Conservation (phyloP, 202 grass and related monocot genomes). For the Carex arenaria region DNA sequence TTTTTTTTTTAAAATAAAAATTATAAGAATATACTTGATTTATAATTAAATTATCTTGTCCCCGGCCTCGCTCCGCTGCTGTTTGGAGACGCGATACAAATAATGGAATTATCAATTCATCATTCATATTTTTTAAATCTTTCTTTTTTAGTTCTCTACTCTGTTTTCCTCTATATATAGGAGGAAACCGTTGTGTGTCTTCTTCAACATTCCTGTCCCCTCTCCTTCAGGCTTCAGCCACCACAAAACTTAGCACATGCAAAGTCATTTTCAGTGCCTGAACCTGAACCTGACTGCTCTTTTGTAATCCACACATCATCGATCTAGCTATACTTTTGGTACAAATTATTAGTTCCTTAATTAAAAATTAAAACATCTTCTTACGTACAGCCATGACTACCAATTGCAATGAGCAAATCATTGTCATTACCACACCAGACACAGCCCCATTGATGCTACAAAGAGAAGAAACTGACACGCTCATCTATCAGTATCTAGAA, state of each 20-base stretch:
- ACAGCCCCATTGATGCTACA: not conserved
- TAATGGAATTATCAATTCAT: too few species aligned
- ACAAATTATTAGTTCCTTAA: not conserved
- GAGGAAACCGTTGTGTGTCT: not conserved
- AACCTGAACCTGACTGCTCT: not conserved
- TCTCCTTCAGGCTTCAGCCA: too few species aligned
- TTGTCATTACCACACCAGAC: not conserved
- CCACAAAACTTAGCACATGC: not conserved
- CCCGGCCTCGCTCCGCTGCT: too few species aligned
- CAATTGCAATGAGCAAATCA: constrained; percentile 1
- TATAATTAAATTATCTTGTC: too few species aligned
- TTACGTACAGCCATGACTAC: not conserved
- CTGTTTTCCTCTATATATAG: not conserved
- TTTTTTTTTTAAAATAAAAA: too few species aligned
- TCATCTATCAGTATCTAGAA: not conserved
- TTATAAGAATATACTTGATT: too few species aligned
- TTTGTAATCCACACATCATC: not conserved
- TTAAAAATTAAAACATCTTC: not conserved
- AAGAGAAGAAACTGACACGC: not conserved
- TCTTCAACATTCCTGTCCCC: not conserved
- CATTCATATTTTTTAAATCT: too few species aligned
- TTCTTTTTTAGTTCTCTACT: too few species aligned
- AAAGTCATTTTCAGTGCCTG: not conserved
- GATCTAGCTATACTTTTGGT: not conserved
- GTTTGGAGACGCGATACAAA: too few species aligned